Evolutionary conservation across 805 yeast species (phyloP).

Genomic region (Kluyveromyces nonfermentans): DNA sequence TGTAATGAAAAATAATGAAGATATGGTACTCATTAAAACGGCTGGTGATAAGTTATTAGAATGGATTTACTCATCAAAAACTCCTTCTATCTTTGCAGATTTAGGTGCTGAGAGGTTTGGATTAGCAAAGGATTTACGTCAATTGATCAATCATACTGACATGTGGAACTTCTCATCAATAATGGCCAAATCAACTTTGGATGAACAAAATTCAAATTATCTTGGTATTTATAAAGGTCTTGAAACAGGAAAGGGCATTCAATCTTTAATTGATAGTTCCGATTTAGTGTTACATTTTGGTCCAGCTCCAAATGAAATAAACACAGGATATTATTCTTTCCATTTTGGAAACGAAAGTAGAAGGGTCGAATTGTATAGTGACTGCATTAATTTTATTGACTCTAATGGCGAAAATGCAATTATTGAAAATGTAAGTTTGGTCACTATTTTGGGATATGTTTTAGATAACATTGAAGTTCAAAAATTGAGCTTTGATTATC

Average conservation of each 20-base stretch:
- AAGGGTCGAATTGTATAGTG: constrained; percentile 43
- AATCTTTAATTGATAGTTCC: constrained; percentile 39
- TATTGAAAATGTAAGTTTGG: constrained; percentile 36
- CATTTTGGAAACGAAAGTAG: constrained; percentile 34
- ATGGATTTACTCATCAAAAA: constrained; percentile 41
- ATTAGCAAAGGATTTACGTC: constrained; percentile 35
- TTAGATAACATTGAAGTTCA: constrained; percentile 29
- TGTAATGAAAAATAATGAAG: constrained; percentile 6
- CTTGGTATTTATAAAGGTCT: constrained; percentile 68
- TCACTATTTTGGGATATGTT: constrained; percentile 41
- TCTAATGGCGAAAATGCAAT: constrained; percentile 12
- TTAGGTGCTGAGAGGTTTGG: constrained; percentile 56
- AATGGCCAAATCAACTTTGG: constrained; percentile 63
- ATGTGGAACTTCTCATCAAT: constrained; percentile 52
- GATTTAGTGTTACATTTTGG: constrained; percentile 72
- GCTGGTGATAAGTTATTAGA: constrained; percentile 10
- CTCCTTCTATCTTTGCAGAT: constrained; percentile 67
- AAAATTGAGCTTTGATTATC: constrained; percentile 16
- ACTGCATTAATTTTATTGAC: constrained; percentile 40
- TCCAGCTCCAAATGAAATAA: constrained; percentile 54
- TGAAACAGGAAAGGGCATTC: constrained; percentile 40
- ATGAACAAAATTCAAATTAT: constrained; percentile 57
- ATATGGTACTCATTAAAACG: constrained; percentile 20
- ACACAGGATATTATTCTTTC: constrained; percentile 55
- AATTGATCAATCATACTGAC: constrained; percentile 35